Evolutionary conservation across 441 rosid genomes (phyloP).

Genomic region (Populus hybrid): DNA sequence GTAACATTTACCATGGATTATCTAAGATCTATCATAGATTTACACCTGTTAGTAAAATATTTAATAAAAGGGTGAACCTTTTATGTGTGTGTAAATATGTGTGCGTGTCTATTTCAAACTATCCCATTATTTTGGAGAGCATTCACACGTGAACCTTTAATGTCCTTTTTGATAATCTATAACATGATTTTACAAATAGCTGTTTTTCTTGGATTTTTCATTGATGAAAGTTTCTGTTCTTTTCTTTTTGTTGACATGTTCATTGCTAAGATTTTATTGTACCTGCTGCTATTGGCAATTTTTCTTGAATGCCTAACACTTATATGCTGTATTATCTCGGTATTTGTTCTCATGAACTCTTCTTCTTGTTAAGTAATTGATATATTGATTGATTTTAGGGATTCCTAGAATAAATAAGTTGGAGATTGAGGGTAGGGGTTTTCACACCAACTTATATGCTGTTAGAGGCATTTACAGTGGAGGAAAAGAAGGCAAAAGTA

Average conservation of each 20-base stretch:
- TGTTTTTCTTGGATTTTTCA: neutral
- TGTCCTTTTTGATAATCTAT: neutral
- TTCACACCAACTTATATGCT: constrained; percentile 90
- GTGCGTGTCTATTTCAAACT: no score
- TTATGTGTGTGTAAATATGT: no score
- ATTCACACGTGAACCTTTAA: neutral
- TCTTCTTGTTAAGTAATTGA: constrained; percentile 3
- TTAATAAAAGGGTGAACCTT: no score
- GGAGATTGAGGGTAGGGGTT: constrained; percentile 94
- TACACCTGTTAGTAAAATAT: no score
- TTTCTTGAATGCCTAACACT: constrained; percentile 1
- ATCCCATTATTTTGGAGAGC: neutral
- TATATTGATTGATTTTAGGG: constrained; percentile 41
- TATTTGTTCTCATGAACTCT: neutral
- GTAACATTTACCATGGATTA: no score
- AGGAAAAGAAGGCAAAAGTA: constrained; percentile 97
- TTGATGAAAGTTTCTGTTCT: neutral
- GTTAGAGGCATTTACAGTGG: constrained; percentile 85
- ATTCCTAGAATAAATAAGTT: constrained; percentile 81
- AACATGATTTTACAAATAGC: neutral
- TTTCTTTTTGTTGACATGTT: neutral
- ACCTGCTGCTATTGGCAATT: neutral
- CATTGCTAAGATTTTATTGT: neutral
- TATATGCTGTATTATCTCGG: neutral
- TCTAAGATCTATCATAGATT: no score